Evolutionary conservation across 1,284 basidiomycete genomes (phyloP).

Genomic region (Vanrija pseudolonga): DNA sequence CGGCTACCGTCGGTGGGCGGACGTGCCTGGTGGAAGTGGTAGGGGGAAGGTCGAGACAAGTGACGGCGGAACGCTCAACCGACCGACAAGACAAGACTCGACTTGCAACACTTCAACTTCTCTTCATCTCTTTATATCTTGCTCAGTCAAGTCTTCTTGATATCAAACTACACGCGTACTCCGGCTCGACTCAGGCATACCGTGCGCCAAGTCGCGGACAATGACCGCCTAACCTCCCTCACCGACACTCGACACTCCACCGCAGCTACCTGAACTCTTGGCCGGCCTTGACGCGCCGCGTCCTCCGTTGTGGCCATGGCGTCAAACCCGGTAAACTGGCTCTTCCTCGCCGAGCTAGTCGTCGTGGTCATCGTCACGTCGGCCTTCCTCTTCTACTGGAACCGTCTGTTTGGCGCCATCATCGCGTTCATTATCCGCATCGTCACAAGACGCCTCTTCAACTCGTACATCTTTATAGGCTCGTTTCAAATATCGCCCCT

Average conservation of each 20-base stretch:
- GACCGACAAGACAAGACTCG: no score
- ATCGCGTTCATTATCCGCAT: slow-evolving; percentile 50
- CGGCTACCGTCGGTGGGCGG: no score
- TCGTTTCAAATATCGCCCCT: slow-evolving; percentile 88
- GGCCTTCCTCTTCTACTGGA: slow-evolving; percentile 85
- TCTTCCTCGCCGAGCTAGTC: slow-evolving; percentile 66
- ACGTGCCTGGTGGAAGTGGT: no score
- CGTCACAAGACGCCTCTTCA: slow-evolving; percentile 42
- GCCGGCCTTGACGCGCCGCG: no score
- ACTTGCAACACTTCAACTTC: no score
- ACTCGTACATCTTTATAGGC: slow-evolving; percentile 50
- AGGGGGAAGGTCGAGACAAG: no score
- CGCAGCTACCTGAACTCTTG: background rate
- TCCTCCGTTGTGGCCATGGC: slow-evolving; percentile 2
- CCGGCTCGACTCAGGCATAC: background rate
- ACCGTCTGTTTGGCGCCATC: slow-evolving; percentile 69
- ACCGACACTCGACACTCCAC: background rate
- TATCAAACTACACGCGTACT: no score
- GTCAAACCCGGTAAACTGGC: slow-evolving; percentile 40
- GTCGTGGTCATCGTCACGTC: slow-evolving; percentile 64
- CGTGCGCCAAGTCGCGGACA: background rate
- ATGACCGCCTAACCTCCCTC: background rate
- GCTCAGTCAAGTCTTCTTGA: no score
- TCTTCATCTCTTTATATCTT: no score
- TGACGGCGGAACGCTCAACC: no score